Evolutionary conservation across 495 filamentous ascomycete species (phyloP).

Genomic region (Aspergillus funiculosus): DNA sequence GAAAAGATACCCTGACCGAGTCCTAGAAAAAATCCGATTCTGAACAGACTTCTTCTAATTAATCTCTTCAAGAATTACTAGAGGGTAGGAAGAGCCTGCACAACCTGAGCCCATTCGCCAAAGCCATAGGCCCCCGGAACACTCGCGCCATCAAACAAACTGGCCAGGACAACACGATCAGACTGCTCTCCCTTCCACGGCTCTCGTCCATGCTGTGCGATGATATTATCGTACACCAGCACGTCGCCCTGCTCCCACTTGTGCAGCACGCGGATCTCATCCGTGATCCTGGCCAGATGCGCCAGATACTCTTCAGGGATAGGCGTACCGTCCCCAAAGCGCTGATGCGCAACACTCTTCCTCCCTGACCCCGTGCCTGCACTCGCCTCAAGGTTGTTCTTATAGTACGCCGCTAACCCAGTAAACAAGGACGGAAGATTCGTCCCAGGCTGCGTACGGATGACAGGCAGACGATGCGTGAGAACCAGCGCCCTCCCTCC

Average conservation of each 20-base stretch:
- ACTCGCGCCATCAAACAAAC: conserved; percentile 36
- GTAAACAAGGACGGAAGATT: conserved; percentile 50
- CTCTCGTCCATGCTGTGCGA: conserved; percentile 44
- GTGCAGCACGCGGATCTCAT: conserved; percentile 44
- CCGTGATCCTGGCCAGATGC: conserved; percentile 41
- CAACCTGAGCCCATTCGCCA: conserved; percentile 43
- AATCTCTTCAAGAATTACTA: no score
- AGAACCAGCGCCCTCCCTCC: conserved; percentile 21
- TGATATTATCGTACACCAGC: conserved; percentile 43
- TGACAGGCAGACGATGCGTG: conserved; percentile 40
- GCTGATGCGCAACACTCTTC: conserved; percentile 24
- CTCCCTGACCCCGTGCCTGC: conserved; percentile 7
- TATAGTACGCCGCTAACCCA: conserved; percentile 42
- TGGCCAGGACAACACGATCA: conserved; percentile 42
- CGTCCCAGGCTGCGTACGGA: conserved; percentile 44
- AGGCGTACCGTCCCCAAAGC: conserved; percentile 46
- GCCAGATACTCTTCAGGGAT: conserved; percentile 48
- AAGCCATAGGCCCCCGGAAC: conserved; percentile 41
- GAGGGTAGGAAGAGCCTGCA: no score
- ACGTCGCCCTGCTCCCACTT: conserved; percentile 38
- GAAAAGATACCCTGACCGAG: no score
- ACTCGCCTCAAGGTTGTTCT: conserved; percentile 25
- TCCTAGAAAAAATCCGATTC: no score
- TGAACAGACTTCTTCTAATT: no score
- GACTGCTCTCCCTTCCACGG: conserved; percentile 42